Conservation (phyloP, 2,329 filamentous ascomycete species). For the Fusarium musae region DNA sequence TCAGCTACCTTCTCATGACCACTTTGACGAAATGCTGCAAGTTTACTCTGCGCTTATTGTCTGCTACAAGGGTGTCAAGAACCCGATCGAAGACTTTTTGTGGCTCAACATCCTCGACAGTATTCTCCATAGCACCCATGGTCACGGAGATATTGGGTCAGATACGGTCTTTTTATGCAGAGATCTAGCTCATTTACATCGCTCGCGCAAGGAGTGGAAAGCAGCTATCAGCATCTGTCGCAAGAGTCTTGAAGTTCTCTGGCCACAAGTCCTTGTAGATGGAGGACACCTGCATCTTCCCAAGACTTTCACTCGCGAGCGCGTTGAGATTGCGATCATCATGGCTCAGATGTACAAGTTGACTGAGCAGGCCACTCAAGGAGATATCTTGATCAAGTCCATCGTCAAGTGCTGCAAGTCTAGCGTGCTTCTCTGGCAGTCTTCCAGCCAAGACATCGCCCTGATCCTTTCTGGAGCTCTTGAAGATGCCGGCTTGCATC, state of each 20-base stretch:
- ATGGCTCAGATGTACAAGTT: background rate
- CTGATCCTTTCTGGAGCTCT: background rate
- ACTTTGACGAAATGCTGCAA: background rate
- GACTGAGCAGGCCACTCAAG: background rate
- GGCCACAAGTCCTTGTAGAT: background rate
- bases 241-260: background rate
- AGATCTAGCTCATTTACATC: background rate
- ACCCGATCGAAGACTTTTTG: background rate
- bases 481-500: background rate
- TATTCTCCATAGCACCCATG: background rate
- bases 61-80: background rate
- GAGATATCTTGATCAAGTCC: background rate
- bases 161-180: background rate
- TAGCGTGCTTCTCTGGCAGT: background rate
- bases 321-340: background rate
- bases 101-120: background rate
- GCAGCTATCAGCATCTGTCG: background rate
- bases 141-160: background rate
- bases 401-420: background rate
- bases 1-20: background rate
- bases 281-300: background rate
- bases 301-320: background rate
- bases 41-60: rapidly evolving
- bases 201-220: background rate
- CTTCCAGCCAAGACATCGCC: background rate